Evolutionary conservation across 345 rosid species (phyloP).

Genomic region (Aquilaria yunnanensis): DNA sequence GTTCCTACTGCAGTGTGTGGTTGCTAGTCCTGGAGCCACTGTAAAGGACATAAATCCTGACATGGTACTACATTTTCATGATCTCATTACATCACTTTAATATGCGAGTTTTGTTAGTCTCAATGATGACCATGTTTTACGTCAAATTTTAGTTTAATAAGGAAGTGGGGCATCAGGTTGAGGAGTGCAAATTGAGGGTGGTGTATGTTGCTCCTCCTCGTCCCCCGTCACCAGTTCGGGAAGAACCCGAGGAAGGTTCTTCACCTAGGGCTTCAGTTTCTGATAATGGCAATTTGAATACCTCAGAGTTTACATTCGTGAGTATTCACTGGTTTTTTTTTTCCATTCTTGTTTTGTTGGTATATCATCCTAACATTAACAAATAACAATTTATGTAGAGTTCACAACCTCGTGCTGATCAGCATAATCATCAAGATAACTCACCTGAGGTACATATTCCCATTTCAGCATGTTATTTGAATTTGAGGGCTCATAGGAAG

Average conservation of each 20-base stretch:
- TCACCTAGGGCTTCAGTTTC: slow-evolving; percentile 68
- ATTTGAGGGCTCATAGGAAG: too few species aligned
- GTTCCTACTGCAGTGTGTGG: slow-evolving; percentile 73
- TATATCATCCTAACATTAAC: slow-evolving; percentile 5
- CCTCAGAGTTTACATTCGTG: slow-evolving; percentile 51
- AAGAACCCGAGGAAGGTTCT: slow-evolving; percentile 82
- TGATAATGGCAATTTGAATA: slow-evolving; percentile 39
- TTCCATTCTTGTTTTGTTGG: neutral
- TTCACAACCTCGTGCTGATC: slow-evolving; percentile 37
- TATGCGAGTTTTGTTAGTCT: neutral
- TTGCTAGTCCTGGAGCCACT: slow-evolving; percentile 46
- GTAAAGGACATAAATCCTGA: slow-evolving; percentile 62
- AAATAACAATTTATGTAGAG: slow-evolving; percentile 29
- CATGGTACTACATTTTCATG: slow-evolving; percentile 34
- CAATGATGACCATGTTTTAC: neutral
- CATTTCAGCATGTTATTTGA: too few species aligned
- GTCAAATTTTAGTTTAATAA: slow-evolving; percentile 42
- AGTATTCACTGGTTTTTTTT: slow-evolving; percentile 23
- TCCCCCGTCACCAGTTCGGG: slow-evolving; percentile 71
- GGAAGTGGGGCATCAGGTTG: slow-evolving; percentile 57
- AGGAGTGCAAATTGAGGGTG: slow-evolving; percentile 78
- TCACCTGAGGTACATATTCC: slow-evolving; percentile 53
- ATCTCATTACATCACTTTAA: neutral
- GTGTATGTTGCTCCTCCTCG: slow-evolving; percentile 69
- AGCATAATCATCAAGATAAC: slow-evolving; percentile 41